phyloP scores from a whole-genome alignment of 1,139 yeast genomes.

The Geotrichum cucujoidarum region DNA sequence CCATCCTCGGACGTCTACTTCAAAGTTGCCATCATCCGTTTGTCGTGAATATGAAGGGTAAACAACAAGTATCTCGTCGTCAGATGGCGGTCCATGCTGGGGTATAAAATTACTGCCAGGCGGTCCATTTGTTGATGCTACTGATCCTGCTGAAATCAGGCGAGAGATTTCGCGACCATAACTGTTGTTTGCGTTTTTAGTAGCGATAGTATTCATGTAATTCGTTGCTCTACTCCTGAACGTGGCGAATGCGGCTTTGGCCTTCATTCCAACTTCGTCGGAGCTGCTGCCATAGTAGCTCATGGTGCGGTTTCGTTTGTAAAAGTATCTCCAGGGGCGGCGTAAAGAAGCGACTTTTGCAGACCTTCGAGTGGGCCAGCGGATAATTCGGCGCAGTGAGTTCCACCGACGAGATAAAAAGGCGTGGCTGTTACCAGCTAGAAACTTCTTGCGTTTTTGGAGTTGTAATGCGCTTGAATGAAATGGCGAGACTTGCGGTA shows the following conservation, averaged over 20 bases:
- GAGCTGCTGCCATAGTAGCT: not conserved
- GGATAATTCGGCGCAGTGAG: not conserved
- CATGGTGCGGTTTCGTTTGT: slow-evolving; percentile 3
- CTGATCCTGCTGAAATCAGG: slow-evolving; percentile 16
- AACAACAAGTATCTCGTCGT: slow-evolving; percentile 37
- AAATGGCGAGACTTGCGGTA: not conserved
- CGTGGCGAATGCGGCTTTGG: slow-evolving; percentile 14
- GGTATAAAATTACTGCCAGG: slow-evolving; percentile 6
- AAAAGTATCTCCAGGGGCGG: slow-evolving; percentile 5
- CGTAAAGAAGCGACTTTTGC: not conserved
- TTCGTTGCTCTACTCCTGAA: slow-evolving; percentile 13
- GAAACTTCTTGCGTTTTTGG: not conserved
- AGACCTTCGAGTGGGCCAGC: slow-evolving; percentile 1
- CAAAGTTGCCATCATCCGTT: slow-evolving; percentile 32
- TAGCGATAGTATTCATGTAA: slow-evolving; percentile 16
- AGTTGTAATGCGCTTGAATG: not conserved
- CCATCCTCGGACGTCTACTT: slow-evolving; percentile 70
- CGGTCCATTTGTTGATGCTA: slow-evolving; percentile 14
- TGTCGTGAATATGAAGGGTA: slow-evolving; percentile 64
- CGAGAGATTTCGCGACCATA: slow-evolving; percentile 19
- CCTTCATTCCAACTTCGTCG: slow-evolving; percentile 12
- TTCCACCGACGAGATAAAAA: not conserved
- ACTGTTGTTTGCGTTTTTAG: slow-evolving; percentile 19
- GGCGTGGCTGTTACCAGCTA: not conserved
- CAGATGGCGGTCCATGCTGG: slow-evolving; percentile 22